Conservation (phyloP, 139 green algal genomes). For the Chlorella sp. region DNA sequence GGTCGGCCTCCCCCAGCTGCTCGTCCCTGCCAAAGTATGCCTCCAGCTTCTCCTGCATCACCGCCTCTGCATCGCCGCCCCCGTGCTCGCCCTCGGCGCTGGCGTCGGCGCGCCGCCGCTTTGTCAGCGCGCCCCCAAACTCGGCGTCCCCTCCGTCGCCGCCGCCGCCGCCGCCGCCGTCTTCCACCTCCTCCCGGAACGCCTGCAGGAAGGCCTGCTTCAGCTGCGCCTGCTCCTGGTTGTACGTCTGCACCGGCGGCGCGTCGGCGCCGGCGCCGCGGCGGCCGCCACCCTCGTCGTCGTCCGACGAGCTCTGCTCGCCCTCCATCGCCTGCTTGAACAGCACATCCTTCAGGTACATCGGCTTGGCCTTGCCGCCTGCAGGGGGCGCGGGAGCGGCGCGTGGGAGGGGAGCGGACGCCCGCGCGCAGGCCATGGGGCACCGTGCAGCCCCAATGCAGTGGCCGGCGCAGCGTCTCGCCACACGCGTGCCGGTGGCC, state of each 20-base stretch:
- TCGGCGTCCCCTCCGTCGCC: constrained; percentile 14
- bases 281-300: neutral
- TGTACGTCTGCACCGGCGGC: constrained; percentile 54
- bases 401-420: neutral
- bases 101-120: neutral
- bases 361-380: constrained; percentile 34
- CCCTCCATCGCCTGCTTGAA: constrained; percentile 73
- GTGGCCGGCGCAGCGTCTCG: neutral
- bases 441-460: neutral
- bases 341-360: constrained; percentile 84
- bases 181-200: constrained; percentile 28
- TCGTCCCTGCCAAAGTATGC: constrained; percentile 78
- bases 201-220: constrained; percentile 66
- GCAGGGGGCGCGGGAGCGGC: neutral
- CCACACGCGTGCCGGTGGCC: neutral
- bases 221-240: constrained; percentile 74
- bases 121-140: constrained; percentile 28
- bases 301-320: constrained; percentile 30
- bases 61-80: neutral
- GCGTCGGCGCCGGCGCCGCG: constrained; percentile 1
- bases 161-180: neutral
- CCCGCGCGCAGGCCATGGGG: neutral
- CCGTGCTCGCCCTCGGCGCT: neutral
- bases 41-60: constrained; percentile 60
- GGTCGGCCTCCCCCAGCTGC: constrained; percentile 60